Conservation (phyloP, 2,329 filamentous ascomycete genomes). For the Colletotrichum sp. region DNA sequence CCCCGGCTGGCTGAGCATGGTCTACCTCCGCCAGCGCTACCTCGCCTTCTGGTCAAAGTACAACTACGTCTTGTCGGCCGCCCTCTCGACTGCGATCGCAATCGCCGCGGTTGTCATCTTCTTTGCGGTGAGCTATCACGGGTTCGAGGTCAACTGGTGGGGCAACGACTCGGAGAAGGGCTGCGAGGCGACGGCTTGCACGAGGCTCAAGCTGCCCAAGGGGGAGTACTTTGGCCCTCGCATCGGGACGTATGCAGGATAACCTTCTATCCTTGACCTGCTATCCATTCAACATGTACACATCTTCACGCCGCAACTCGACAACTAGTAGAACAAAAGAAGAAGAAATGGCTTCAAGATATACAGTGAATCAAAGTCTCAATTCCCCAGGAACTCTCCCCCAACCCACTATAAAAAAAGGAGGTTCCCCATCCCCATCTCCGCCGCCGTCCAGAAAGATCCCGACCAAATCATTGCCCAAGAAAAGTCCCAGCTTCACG, state of each 20-base stretch:
- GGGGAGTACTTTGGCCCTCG: slow-evolving; percentile 9
- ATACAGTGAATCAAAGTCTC: slow-evolving; percentile 6
- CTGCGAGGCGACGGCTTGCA: slow-evolving; percentile 4
- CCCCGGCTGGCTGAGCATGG: slow-evolving; percentile 45
- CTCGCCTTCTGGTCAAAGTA: slow-evolving; percentile 43
- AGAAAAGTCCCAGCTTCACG: neutral
- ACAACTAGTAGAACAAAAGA: neutral
- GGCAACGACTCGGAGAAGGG: slow-evolving; percentile 25
- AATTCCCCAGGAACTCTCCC: neutral
- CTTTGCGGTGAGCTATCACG: slow-evolving; percentile 31
- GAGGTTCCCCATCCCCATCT: neutral
- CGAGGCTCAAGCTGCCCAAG: neutral
- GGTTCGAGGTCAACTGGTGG: slow-evolving; percentile 31
- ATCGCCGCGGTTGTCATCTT: slow-evolving; percentile 35
- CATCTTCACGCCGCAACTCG: neutral
- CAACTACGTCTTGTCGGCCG: slow-evolving; percentile 37
- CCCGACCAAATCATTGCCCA: neutral
- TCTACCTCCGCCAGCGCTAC: slow-evolving; percentile 42
- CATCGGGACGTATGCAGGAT: neutral
- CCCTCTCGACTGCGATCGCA: slow-evolving; percentile 33
- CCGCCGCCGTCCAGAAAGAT: neutral
- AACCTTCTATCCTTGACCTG: rapidly evolving
- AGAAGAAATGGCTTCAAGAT: neutral
- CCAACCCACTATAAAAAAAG: neutral
- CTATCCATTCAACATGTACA: neutral